phyloP scores from a whole-genome alignment of 805 yeast species.

The Helenozyma baotianmanensis region DNA sequence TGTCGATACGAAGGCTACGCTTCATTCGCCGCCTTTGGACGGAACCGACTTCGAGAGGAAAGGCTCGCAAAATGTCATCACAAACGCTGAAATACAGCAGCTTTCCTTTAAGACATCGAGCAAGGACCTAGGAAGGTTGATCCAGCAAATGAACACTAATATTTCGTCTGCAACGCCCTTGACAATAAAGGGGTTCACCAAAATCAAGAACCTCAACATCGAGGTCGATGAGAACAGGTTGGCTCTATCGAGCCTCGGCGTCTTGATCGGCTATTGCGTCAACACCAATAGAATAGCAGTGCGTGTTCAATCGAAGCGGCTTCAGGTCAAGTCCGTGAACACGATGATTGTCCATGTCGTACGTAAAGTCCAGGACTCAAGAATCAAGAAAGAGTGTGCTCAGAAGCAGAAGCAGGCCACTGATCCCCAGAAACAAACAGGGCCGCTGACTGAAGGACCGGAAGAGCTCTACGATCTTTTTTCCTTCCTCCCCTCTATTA shows the following conservation, averaged over 20 bases:
- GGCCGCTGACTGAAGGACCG: no score
- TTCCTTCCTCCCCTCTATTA: conserved; percentile 24
- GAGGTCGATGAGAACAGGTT: conserved; percentile 30
- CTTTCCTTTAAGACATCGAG: conserved; percentile 26
- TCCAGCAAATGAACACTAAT: conserved; percentile 3
- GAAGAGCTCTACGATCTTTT: conserved; percentile 33
- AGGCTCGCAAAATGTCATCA: conserved; percentile 23
- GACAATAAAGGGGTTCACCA: conserved; percentile 22
- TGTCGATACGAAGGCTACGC: conserved; percentile 25
- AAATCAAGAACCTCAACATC: conserved; percentile 25
- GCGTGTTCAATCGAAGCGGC: conserved; percentile 22
- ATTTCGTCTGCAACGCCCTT: conserved; percentile 1
- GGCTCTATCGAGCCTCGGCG: conserved; percentile 23
- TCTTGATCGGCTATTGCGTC: conserved; percentile 23
- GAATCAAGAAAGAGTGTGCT: conserved; percentile 23
- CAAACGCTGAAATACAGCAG: conserved; percentile 19
- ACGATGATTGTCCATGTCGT: conserved; percentile 33
- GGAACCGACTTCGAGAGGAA: conserved; percentile 14
- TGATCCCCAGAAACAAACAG: no score
- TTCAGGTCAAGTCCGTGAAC: conserved; percentile 32
- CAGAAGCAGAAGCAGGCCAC: no score
- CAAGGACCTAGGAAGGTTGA: conserved; percentile 15
- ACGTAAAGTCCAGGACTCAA: conserved; percentile 27
- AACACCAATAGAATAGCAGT: conserved; percentile 18
- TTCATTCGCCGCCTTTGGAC: conserved; percentile 26